Base-by-base conservation (phyloP, 1,284 basidiomycete species). In the Austroboletus niveus region DNA sequence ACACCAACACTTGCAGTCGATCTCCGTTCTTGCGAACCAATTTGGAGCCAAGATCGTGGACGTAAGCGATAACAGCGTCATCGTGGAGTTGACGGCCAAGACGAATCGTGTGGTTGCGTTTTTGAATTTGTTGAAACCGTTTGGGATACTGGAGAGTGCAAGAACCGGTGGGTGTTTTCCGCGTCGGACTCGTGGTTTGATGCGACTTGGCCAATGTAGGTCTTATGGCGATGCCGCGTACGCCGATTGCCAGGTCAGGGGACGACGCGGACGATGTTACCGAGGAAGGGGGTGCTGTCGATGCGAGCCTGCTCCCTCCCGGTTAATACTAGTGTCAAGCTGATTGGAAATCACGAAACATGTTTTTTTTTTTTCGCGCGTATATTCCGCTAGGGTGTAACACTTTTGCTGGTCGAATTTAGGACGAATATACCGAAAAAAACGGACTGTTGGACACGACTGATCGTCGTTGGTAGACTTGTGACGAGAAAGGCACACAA, bases 41-140 rank as follows among this genome's bases (percentile, higher is more conserved):
- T 99, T 99, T 64, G 86, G 90, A 27, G 97, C 92, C 8, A 87
- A 87, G 60, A 85, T 99, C 53, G 95, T 98, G 41, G 97, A 99
- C 70, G 87, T 99, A 49, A 92, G 90, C 70, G 92, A 95, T 69
- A 87, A 96, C 64, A 90, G 87, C 65, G 87, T 96, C 44, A 98
- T 98, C 57, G 91, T 99, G 44, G 96, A 99, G 76, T 75, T 98
- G 71, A 89, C 89, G 22, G 97, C 90, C 46, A 99, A 99, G 79
- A 93, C 91, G 48, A 76, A 79, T 41, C 80, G 96, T 40, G 91
- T 98, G 47, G 92, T 99, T 66, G 93, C 94, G 17, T 98, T 99
- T 78, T 75, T 99, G 63, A 87, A 84, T 60, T 76, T 99, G 43
- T 77, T 99, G 59, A 87, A 94, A 68, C 96, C 96, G 6, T 99